Base-by-base conservation (phyloP, 78 protist genomes). In the Dictyostelium firmibasis region DNA sequence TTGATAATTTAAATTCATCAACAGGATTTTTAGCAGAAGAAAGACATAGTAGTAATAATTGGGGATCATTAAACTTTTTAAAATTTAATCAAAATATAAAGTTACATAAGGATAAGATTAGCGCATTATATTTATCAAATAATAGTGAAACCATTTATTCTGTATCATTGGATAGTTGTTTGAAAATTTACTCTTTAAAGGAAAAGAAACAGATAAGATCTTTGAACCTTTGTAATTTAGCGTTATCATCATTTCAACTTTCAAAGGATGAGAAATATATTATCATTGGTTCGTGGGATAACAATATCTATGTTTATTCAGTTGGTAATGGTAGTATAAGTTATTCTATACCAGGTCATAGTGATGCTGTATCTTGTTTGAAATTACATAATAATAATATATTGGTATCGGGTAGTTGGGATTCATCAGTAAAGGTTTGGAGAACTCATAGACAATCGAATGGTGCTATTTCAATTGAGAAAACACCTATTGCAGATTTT, bases 371-470 rank as follows among this genome's bases (percentile, higher is more conserved):
- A 7, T 72, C 96, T 25, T 84, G 96, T 64, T 18, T 96, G 44
- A 41, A 44, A 4, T 27, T 97, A 43, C 23, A 86, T 6, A 77
- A 77, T 2, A 83, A 64, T 25, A 33, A 74, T n/a, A 27, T 70
- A 8, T 35, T 97, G 78, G 88, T 95, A 33, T 69, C 98, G 1
- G 98, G 95, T 18, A 86, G 96, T 23, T 97, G 98, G 98, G 98
- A 97, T 79, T 41, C 97, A 4, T 86, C 95, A 14, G 86, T 97
- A 31, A 97, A 96, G 60, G 96, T 97, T 27, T 95, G 92, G 97
- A 84, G 36, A 44, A 31, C 38, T 9, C 67, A 81, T 10, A 20
- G 44, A 47, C 16, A 25, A 3, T 29, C 50, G 20, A 69, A 47
- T 29, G 93, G 86, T 11, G 79, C 43, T 4, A 67, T 78, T 3